A percentile compares a stretch with the other conserved stretches of the same genome.
Evolutionary conservation across 1,284 basidiomycete species (phyloP).

Genomic region (Heterobasidion occidentale): DNA sequence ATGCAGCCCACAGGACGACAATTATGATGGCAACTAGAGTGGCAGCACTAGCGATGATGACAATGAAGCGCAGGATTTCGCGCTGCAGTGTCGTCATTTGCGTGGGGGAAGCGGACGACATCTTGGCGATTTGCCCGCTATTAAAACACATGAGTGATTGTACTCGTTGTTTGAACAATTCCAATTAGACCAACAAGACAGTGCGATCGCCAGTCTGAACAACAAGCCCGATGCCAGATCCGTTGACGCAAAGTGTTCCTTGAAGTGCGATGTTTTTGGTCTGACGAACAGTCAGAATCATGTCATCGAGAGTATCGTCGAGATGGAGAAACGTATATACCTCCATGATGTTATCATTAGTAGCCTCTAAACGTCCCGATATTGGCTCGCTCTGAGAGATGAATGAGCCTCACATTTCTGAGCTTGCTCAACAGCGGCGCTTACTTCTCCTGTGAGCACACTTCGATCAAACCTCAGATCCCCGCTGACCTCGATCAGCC

Average conservation of each 20-base stretch:
- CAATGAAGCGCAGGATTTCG: slow-evolving; percentile 34
- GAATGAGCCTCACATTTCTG: neutral
- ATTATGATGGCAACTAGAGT: slow-evolving; percentile 38
- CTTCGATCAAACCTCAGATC: slow-evolving; percentile 54
- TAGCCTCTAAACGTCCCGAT: slow-evolving; percentile 28
- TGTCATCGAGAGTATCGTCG: neutral
- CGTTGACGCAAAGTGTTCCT: slow-evolving; percentile 53
- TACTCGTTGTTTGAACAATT: neutral
- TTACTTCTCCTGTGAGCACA: slow-evolving; percentile 50
- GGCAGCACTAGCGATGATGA: slow-evolving; percentile 33
- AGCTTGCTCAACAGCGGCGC: neutral
- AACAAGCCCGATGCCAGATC: slow-evolving; percentile 46
- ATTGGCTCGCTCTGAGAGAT: slow-evolving; percentile 28
- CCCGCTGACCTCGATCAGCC: slow-evolving; percentile 46
- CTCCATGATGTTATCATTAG: slow-evolving; percentile 31
- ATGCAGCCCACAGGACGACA: slow-evolving; percentile 52
- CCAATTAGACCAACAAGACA: slow-evolving; percentile 26
- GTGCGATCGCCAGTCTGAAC: slow-evolving; percentile 51
- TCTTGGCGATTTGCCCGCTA: slow-evolving; percentile 50
- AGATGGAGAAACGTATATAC: slow-evolving; percentile 11
- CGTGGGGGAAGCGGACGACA: slow-evolving; percentile 36
- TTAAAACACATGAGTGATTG: neutral
- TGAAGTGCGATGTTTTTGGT: slow-evolving; percentile 53
- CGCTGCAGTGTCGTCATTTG: slow-evolving; percentile 33
- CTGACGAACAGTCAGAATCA: slow-evolving; percentile 16